Evolutionary conservation across 2,329 filamentous ascomycete species (phyloP).

Genomic region (Daldinia sp.): DNA sequence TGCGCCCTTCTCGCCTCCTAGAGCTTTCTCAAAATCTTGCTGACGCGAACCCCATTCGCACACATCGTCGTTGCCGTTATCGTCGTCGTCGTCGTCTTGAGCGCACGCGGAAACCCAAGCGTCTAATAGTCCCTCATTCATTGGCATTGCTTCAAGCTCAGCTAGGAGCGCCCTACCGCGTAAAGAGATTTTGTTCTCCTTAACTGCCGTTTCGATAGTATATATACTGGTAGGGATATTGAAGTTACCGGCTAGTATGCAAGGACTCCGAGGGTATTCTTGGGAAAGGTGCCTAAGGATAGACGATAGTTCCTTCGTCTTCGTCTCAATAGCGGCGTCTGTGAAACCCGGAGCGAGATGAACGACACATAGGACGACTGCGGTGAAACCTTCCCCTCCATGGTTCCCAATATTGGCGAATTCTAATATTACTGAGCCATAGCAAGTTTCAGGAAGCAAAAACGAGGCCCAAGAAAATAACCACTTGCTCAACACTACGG

Average conservation of each 20-base stretch:
- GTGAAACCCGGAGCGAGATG: constrained; percentile 70
- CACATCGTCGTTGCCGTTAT: too few species aligned
- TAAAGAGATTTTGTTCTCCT: constrained; percentile 61
- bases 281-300: constrained; percentile 57
- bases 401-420: constrained; percentile 47
- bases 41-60: constrained; percentile 45
- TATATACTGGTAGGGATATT: constrained; percentile 68
- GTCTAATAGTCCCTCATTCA: constrained; percentile 59
- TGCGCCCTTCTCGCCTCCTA: constrained; percentile 69
- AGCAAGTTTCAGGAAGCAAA: constrained; percentile 63
- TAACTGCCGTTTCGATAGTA: constrained; percentile 62
- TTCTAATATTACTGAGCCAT: constrained; percentile 61
- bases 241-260: constrained; percentile 70
- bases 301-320: constrained; percentile 63
- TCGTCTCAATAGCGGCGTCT: constrained; percentile 64
- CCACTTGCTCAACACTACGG: constrained; percentile 65
- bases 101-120: constrained; percentile 58
- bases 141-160: constrained; percentile 57
- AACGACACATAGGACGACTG: constrained; percentile 62
- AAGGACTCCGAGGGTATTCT: constrained; percentile 55
- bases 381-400: constrained; percentile 43
- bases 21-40: constrained; percentile 46
- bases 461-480: constrained; percentile 65
- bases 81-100: constrained; percentile 55
- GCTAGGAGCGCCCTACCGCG: constrained; percentile 55